Conservation (phyloP, 805 yeast species). For the Starmerella floricola region DNA sequence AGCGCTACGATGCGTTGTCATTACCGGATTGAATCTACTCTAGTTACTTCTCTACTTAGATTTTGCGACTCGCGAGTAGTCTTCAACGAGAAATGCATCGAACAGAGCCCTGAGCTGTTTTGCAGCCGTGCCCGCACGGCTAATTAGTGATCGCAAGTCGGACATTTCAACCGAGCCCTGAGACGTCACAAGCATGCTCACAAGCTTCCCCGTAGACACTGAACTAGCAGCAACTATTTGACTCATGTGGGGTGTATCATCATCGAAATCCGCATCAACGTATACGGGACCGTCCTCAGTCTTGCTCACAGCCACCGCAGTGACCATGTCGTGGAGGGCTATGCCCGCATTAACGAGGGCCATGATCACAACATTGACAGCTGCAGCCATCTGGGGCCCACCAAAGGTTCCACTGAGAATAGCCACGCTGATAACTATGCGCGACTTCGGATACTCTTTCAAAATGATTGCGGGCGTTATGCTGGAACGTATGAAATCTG, state of each 20-base stretch:
- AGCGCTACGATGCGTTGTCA: not conserved
- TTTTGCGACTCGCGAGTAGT: slow-evolving; percentile 12
- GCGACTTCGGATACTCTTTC: slow-evolving; percentile 76
- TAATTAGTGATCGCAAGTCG: slow-evolving; percentile 15
- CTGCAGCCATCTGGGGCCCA: slow-evolving; percentile 35
- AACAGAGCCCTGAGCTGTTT: slow-evolving; percentile 17
- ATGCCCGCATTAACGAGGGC: slow-evolving; percentile 80
- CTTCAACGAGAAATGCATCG: slow-evolving; percentile 22
- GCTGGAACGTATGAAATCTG: slow-evolving; percentile 41
- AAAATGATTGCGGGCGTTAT: slow-evolving; percentile 44
- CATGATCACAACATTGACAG: slow-evolving; percentile 51
- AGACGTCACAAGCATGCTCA: slow-evolving; percentile 20
- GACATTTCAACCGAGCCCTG: slow-evolving; percentile 9
- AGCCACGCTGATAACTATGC: slow-evolving; percentile 65
- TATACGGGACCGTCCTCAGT: slow-evolving; percentile 7
- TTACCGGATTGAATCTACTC: not conserved
- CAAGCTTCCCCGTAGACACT: slow-evolving; percentile 16
- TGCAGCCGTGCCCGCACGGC: slow-evolving; percentile 19
- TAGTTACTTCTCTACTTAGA: not conserved
- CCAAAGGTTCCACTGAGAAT: slow-evolving; percentile 40
- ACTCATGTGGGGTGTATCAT: slow-evolving; percentile 1
- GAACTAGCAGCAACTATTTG: slow-evolving; percentile 22
- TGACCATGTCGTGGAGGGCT: slow-evolving; percentile 64
- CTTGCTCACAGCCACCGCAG: slow-evolving; percentile 29
- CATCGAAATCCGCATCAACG: slow-evolving; percentile 17